Evolutionary conservation across 225 moss, liverwort and hornwort genomes (phyloP).

Genomic region (Marchantia polymorpha): DNA sequence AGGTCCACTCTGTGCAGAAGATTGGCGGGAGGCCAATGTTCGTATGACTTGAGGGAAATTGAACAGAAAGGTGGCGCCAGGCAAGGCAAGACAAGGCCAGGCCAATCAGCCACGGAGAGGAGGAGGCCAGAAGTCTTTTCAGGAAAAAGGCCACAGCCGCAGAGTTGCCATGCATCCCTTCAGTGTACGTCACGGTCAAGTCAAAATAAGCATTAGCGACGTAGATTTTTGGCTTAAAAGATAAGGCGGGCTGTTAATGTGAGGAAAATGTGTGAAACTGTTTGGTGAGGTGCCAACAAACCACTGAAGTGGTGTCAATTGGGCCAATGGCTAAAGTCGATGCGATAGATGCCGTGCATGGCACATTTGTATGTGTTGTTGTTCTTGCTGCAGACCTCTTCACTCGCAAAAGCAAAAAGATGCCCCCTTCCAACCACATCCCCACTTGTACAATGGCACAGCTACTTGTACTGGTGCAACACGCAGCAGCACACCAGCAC

Average conservation of each 20-base stretch:
- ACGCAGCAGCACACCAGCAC: neutral
- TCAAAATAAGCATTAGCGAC: neutral
- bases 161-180: slow-evolving; percentile 1
- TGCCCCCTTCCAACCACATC: neutral
- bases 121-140: neutral
- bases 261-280: neutral
- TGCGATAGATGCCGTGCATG: slow-evolving; percentile 1
- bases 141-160: neutral
- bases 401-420: slow-evolving; percentile 11
- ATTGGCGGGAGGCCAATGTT: neutral
- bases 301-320: neutral
- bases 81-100: neutral
- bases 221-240: neutral
- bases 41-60: neutral
- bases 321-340: neutral
- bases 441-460: neutral
- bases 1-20: neutral
- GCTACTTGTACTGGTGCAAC: neutral
- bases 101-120: neutral
- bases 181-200: neutral
- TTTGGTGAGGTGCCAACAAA: neutral
- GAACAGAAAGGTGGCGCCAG: neutral
- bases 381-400: neutral
- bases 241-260: neutral
- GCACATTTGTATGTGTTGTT: neutral